These are phyloP conservation scores for Eimeria sp. DNA, from an alignment of 169 alveolate genomes.

Conservation along the genomic window DNA sequence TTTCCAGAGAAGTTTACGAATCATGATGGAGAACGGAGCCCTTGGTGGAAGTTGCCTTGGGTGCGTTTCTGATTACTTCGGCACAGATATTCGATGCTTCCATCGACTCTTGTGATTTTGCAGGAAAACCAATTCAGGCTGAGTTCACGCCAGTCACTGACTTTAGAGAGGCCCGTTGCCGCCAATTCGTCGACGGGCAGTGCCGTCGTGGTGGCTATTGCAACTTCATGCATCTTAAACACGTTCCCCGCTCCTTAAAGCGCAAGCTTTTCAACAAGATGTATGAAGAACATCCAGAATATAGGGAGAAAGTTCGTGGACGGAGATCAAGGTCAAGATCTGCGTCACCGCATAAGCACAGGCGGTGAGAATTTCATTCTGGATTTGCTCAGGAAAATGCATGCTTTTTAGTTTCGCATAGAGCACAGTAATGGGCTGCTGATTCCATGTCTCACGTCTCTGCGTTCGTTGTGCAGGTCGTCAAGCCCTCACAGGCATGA, in stretches of 20 bases:
- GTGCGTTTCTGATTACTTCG: background rate
- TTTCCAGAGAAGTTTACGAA: background rate
- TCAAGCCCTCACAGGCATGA: conserved; percentile 50
- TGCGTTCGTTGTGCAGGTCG: conserved; percentile 40
- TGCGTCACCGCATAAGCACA: conserved; percentile 56
- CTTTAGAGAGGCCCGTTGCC: conserved; percentile 98
- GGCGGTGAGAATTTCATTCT: conserved; percentile 30
- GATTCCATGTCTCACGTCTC: background rate
- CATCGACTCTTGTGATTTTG: conserved; percentile 85
- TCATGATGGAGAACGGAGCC: background rate
- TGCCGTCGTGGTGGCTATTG: conserved; percentile 98
- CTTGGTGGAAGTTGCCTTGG: background rate
- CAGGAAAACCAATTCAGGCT: conserved; percentile 93
- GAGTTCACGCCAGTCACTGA: conserved; percentile 99
- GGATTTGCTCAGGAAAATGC: background rate
- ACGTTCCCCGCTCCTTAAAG: conserved; percentile 96
- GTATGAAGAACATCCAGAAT: conserved; percentile 99
- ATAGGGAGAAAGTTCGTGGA: conserved; percentile 89
- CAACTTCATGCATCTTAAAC: conserved; percentile 99
- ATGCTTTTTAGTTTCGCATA: background rate
- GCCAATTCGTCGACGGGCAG: conserved; percentile 99
- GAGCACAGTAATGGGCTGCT: background rate
- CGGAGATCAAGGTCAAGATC: conserved; percentile 85
- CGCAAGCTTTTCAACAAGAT: conserved; percentile 96
- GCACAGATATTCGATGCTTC: background rate